These are phyloP conservation scores for Pelargonium cotyledonis DNA, from an alignment of 441 rosid genomes.

Conservation along the genomic window DNA sequence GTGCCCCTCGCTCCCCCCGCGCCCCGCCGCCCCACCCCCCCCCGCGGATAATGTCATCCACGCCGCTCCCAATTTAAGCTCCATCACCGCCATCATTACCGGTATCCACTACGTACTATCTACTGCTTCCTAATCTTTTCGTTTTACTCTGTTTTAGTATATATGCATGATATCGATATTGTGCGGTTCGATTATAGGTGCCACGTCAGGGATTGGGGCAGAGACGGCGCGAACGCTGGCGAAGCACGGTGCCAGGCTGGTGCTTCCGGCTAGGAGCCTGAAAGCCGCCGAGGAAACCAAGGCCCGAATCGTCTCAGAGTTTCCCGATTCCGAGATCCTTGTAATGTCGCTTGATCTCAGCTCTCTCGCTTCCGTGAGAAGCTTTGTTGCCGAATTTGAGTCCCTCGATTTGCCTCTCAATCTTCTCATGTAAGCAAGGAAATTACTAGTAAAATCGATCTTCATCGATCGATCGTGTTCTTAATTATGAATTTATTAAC, in stretches of 20 bases:
- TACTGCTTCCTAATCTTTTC: neutral
- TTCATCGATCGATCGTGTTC: neutral
- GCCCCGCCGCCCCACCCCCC: too few species aligned
- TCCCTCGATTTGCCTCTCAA: slow-evolving; percentile 24
- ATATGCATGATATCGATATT: neutral
- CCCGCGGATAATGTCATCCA: slow-evolving; percentile 25
- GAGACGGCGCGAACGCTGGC: slow-evolving; percentile 26
- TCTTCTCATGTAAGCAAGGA: slow-evolving; percentile 26
- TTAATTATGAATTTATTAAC: too few species aligned
- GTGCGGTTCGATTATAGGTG: slow-evolving; percentile 12
- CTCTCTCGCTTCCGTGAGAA: slow-evolving; percentile 24
- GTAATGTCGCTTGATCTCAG: slow-evolving; percentile 28
- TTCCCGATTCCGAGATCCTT: slow-evolving; percentile 17
- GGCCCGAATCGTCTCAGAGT: slow-evolving; percentile 23
- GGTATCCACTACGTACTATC: slow-evolving; percentile 5
- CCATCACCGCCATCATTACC: slow-evolving; percentile 26
- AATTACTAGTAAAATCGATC: too few species aligned
- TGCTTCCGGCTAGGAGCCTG: slow-evolving; percentile 25
- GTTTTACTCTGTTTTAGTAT: neutral
- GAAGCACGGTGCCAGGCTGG: slow-evolving; percentile 25
- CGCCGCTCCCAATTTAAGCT: slow-evolving; percentile 20
- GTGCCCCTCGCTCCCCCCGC: too few species aligned
- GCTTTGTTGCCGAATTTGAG: slow-evolving; percentile 22
- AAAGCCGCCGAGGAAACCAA: slow-evolving; percentile 27
- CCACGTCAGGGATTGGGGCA: slow-evolving; percentile 29